A percentile compares a stretch with the other conserved stretches of the same genome.
phyloP scores from a whole-genome alignment of 495 filamentous ascomycete species.

The Daldinia decipiens region DNA sequence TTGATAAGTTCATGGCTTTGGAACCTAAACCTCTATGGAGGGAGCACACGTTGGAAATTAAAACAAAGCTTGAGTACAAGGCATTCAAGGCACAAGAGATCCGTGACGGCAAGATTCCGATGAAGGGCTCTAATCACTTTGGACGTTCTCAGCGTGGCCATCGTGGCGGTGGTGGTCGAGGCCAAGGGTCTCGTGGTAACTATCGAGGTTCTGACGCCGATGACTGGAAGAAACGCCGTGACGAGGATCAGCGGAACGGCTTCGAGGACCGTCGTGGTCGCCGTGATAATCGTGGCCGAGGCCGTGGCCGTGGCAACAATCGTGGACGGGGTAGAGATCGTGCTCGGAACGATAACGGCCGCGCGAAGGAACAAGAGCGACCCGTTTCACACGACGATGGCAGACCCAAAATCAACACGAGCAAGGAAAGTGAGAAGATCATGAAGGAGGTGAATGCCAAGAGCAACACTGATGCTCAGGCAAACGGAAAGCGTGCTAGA shows the following conservation, averaged over 20 bases:
- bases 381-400: slow-evolving; percentile 44
- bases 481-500: slow-evolving; percentile 57
- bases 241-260: slow-evolving; percentile 71
- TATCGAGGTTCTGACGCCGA: slow-evolving; percentile 57
- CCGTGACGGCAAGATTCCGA: slow-evolving; percentile 69
- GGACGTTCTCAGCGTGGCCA: slow-evolving; percentile 43
- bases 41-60: slow-evolving; percentile 75
- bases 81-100: slow-evolving; percentile 73
- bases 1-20: slow-evolving; percentile 78
- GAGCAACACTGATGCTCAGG: slow-evolving; percentile 10
- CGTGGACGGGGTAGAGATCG: slow-evolving; percentile 51
- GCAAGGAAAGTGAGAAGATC: slow-evolving; percentile 48
- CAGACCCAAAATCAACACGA: slow-evolving; percentile 47
- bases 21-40: slow-evolving; percentile 87
- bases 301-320: slow-evolving; percentile 47
- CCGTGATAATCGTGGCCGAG: slow-evolving; percentile 52
- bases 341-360: slow-evolving; percentile 48
- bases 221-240: slow-evolving; percentile 75
- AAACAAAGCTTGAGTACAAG: slow-evolving; percentile 87
- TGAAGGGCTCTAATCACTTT: slow-evolving; percentile 49
- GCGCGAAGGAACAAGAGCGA: slow-evolving; percentile 48
- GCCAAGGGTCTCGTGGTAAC: slow-evolving; percentile 40
- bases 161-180: slow-evolving; percentile 48
- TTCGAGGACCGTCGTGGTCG: slow-evolving; percentile 56
- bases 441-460: slow-evolving; percentile 35